A percentile compares a stretch with the other conserved stretches of the same genome.
Evolutionary conservation across 1,284 basidiomycete species (phyloP).

Genomic region (Thecaphora thlaspeos): DNA sequence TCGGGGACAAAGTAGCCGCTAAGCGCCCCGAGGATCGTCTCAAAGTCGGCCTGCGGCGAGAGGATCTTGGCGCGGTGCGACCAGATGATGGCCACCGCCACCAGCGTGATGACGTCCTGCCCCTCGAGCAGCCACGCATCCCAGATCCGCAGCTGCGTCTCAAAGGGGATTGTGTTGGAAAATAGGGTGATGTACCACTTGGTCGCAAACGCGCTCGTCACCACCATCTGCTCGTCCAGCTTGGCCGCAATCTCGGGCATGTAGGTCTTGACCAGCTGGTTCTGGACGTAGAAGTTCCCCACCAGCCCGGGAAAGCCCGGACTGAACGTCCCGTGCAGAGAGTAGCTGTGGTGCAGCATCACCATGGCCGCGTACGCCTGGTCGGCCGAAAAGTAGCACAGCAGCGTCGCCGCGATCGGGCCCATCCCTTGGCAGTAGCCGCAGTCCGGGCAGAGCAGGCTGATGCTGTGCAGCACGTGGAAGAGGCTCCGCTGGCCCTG

Average conservation of each 20-base stretch:
- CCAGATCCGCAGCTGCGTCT: constrained; percentile 90
- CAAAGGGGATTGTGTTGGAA: constrained; percentile 91
- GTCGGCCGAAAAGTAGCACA: constrained; percentile 74
- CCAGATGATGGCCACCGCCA: constrained; percentile 86
- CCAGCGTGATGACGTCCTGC: constrained; percentile 78
- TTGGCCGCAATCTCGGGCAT: constrained; percentile 84
- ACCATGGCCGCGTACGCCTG: constrained; percentile 80
- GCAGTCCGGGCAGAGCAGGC: constrained; percentile 77
- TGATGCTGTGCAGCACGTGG: constrained; percentile 89
- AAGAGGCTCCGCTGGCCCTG: constrained; percentile 68
- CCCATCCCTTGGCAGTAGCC: constrained; percentile 99
- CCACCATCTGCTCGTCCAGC: constrained; percentile 75
- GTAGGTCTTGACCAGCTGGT: constrained; percentile 75
- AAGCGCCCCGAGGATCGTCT: constrained; percentile 37
- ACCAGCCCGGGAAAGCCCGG: constrained; percentile 95
- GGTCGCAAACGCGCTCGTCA: constrained; percentile 89
- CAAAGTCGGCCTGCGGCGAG: constrained; percentile 26
- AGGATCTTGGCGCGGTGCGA: constrained; percentile 62
- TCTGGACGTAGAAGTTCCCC: constrained; percentile 91
- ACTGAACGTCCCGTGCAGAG: constrained; percentile 82
- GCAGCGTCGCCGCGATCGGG: constrained; percentile 87
- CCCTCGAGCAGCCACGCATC: constrained; percentile 90
- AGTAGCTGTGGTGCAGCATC: constrained; percentile 71
- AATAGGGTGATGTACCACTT: constrained; percentile 97
- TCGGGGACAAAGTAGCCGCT: constrained; percentile 45